Conservation (phyloP, 805 yeast species). For the Candida quercuum region DNA sequence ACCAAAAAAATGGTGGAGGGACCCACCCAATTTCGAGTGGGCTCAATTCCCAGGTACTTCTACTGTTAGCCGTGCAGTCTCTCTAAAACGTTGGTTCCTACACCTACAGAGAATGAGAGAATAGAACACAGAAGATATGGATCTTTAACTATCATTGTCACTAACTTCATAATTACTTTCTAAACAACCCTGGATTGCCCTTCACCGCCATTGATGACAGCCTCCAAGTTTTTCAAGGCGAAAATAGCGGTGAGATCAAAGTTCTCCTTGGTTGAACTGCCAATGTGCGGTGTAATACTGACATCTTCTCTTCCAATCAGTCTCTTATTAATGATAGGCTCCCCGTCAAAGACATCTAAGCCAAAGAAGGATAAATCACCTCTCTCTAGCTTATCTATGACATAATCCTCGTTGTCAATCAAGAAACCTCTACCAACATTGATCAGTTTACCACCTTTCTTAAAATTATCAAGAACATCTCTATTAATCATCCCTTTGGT, state of each 20-base stretch:
- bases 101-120: neutral
- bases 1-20: no score
- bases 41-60: no score
- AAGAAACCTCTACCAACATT: conserved; percentile 59
- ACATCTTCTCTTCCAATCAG: conserved; percentile 34
- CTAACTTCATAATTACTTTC: no score
- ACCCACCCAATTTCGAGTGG: no score
- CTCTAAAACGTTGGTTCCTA: no score
- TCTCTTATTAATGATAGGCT: conserved; percentile 36
- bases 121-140: neutral
- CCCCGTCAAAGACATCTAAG: conserved; percentile 53
- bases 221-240: conserved; percentile 40
- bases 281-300: conserved; percentile 57
- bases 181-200: conserved; percentile 17
- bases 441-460: conserved; percentile 40
- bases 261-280: conserved; percentile 47
- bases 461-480: conserved; percentile 32
- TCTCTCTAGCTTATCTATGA: conserved; percentile 30
- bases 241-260: conserved; percentile 37
- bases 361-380: conserved; percentile 53
- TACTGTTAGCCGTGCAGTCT: no score
- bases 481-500: conserved; percentile 45
- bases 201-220: conserved; percentile 27
- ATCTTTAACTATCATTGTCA: no score
- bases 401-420: conserved; percentile 42